A percentile compares a stretch with the other conserved stretches of the same genome.
Conservation (phyloP, 345 rosid genomes). For the Citrus inodora region DNA sequence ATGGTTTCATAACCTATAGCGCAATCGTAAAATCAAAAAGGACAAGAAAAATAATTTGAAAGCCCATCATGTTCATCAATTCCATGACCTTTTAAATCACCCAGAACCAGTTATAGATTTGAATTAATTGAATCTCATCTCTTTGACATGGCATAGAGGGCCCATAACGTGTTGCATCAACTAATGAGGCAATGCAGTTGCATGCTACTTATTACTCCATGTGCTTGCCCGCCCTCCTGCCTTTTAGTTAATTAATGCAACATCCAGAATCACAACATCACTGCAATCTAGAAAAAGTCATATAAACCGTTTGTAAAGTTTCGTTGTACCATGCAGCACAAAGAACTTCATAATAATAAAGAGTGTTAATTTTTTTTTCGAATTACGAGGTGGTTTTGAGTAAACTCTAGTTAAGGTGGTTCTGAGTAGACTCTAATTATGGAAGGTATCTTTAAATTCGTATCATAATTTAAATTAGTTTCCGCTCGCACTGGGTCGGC, state of each 20-base stretch:
- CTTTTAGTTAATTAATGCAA: neutral
- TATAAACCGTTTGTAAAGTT: neutral
- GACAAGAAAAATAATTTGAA: neutral
- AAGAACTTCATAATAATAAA: neutral
- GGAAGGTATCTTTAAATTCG: accelerated
- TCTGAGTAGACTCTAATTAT: accelerated
- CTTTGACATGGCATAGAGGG: neutral
- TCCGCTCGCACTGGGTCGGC: accelerated
- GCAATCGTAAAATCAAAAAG: neutral
- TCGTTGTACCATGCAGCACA: neutral
- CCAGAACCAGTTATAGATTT: neutral
- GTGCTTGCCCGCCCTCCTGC: neutral
- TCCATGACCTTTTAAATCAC: neutral
- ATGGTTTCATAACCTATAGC: neutral
- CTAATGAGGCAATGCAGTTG: neutral
- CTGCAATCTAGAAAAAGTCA: neutral
- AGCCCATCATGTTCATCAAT: neutral
- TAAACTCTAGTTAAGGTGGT: no score
- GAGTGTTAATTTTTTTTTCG: no score
- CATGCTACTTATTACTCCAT: conserved; percentile 1
- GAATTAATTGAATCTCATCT: neutral
- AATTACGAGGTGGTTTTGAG: accelerated
- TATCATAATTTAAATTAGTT: no score
- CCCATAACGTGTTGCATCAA: neutral
- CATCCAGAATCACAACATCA: neutral